A percentile compares a stretch with the other conserved stretches of the same genome.
These are phyloP conservation scores for Penicillium sp. DNA, from an alignment of 2,329 filamentous ascomycete species.

Conservation along the genomic window DNA sequence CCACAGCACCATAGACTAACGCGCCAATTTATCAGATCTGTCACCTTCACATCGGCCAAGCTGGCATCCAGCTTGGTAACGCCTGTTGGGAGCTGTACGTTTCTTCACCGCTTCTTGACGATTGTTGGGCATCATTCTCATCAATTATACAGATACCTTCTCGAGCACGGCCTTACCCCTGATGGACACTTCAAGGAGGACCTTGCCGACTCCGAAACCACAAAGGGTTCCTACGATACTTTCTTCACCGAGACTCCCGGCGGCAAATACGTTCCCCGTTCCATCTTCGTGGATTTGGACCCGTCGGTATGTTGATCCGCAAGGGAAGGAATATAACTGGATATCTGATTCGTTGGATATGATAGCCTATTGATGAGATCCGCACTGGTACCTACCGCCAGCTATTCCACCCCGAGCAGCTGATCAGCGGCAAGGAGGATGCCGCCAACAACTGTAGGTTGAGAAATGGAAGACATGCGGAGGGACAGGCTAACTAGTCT, in stretches of 20 bases:
- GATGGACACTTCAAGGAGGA: conserved; percentile 61
- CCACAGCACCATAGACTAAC: conserved; percentile 7
- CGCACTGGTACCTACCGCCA: conserved; percentile 62
- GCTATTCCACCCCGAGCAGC: conserved; percentile 65
- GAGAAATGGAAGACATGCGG: neutral
- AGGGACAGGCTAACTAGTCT: conserved; percentile 14
- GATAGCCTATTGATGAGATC: conserved; percentile 65
- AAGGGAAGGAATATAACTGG: neutral
- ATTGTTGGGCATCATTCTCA: neutral
- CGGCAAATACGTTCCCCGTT: conserved; percentile 68
- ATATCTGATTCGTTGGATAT: conserved; percentile 11
- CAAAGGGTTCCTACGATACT: conserved; percentile 60
- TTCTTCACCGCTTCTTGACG: conserved; percentile 29
- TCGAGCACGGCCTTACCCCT: conserved; percentile 64
- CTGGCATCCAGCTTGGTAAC: conserved; percentile 67
- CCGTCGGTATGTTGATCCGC: conserved; percentile 49
- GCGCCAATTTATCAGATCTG: conserved; percentile 51
- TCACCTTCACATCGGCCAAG: conserved; percentile 68
- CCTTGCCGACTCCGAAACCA: conserved; percentile 44
- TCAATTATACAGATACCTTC: conserved; percentile 55
- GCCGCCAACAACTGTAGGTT: conserved; percentile 65
- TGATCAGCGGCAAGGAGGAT: conserved; percentile 69
- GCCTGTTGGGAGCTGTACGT: conserved; percentile 69
- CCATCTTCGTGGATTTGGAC: conserved; percentile 67
- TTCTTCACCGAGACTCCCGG: conserved; percentile 66